Base-by-base conservation (phyloP, 441 rosid species). In the Pelargonium australe region DNA sequence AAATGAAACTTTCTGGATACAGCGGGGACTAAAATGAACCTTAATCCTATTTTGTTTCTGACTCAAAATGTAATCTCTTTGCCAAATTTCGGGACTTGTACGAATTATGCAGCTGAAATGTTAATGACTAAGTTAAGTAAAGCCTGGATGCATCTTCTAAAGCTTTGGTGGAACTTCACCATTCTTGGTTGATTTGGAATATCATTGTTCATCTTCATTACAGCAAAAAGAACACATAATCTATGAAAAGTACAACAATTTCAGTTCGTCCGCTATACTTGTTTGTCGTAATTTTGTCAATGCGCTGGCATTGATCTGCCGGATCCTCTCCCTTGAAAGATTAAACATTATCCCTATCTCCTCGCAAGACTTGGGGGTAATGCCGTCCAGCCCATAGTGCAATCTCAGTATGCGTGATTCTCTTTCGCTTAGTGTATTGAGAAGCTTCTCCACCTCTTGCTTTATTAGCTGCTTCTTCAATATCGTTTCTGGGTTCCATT, bases 301-400 rank as follows among this genome's bases (percentile, higher is more conserved):
- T 49, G 87, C 82, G 69, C 68, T 78, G 64, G 69, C 72, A 70
- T 70, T 79, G 64, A 86, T 81, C 68, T 86, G 90, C 63, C 90
- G 78, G 63, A 84, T 70, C 61, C 90, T 79, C 65, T 84, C 90
- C 69, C 87, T 77, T 1, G 84, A 78, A 67, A 84, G 84, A 76
- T 78, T 82, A 77, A 81, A 20, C 7, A 73, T 65, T 76, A 62
- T 77, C 5, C 87, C 85, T 31, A 82, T 84, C 75, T 84, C 85
- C 71, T 81, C 81, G 34, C 75, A 81, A 1, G 90, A 78, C 78
- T 68, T 74, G 17, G 84, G 86, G 47, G 83, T 72, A 64, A 79
- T 75, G 64, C 87, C 90, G 13, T 78, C 76, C 31, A 82, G 75
- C 31, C 87, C 87, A 37, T 78, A 84, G 72, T 69, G 72, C 5